A percentile compares a stretch with the other conserved stretches of the same genome.
Conservation (phyloP, 768 basidiomycete genomes). For the Phlebiopsis flavidoalba region DNA sequence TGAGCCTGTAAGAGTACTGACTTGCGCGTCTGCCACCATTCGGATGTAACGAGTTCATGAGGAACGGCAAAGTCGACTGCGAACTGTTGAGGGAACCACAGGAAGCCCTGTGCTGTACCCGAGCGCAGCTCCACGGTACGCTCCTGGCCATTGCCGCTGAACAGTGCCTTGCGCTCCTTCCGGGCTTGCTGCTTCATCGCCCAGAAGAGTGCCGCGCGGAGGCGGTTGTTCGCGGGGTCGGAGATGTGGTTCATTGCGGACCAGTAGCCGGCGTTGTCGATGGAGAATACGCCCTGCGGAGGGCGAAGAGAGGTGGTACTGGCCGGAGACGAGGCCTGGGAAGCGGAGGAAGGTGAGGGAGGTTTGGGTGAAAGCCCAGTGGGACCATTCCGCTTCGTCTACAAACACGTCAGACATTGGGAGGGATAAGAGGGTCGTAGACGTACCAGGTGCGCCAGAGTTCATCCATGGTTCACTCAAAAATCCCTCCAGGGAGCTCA, state of each 20-base stretch:
- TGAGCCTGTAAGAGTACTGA: neutral
- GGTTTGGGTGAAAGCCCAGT: neutral
- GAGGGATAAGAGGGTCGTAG: neutral
- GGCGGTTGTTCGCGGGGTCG: neutral
- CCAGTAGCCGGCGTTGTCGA: conserved; percentile 6
- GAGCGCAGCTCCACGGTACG: neutral
- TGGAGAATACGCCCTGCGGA: neutral
- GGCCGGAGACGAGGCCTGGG: conserved; percentile 1
- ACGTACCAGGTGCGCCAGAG: conserved; percentile 1
- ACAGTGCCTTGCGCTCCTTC: neutral
- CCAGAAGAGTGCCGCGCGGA: neutral
- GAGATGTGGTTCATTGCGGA: neutral
- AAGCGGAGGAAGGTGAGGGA: conserved; percentile 5
- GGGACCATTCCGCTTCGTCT: conserved; percentile 2
- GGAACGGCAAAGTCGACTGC: neutral
- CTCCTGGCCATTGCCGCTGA: neutral
- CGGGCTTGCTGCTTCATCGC: neutral
- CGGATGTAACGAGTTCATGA: neutral
- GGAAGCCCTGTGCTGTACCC: neutral
- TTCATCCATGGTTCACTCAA: neutral
- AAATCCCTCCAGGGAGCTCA: neutral
- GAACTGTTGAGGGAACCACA: neutral
- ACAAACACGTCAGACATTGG: neutral
- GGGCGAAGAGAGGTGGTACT: neutral
- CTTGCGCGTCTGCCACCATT: neutral